Evolutionary conservation across 352 stramenopile species (phyloP).

Genomic region (Phytopythium montanum): DNA sequence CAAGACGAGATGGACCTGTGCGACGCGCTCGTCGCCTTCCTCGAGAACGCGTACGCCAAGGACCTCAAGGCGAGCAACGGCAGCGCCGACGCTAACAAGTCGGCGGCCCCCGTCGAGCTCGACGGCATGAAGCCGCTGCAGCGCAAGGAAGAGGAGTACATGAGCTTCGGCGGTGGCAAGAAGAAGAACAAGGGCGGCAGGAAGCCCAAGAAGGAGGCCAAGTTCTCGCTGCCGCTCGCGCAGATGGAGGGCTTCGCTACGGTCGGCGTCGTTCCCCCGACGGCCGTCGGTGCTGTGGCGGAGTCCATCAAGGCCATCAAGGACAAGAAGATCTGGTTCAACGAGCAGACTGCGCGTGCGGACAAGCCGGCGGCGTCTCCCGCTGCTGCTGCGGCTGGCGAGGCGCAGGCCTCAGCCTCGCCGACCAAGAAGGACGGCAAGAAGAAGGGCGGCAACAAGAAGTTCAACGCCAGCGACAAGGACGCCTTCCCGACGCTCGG

Average conservation of each 20-base stretch:
- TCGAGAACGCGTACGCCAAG: conserved; percentile 91
- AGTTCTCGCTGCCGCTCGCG: conserved; percentile 73
- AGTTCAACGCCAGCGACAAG: conserved; percentile 78
- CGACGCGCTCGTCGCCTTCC: conserved; percentile 91
- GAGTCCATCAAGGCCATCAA: conserved; percentile 92
- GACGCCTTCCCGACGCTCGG: conserved; percentile 81
- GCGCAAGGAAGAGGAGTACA: conserved; percentile 85
- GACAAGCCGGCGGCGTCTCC: conserved; percentile 26
- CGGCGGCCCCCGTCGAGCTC: conserved; percentile 63
- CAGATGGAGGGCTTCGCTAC: conserved; percentile 91
- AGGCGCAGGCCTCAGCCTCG: conserved; percentile 13
- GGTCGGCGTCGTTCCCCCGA: conserved; percentile 88
- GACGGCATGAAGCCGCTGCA: conserved; percentile 91
- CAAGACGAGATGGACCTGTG: conserved; percentile 96
- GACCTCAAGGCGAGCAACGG: conserved; percentile 58
- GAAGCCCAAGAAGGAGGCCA: conserved; percentile 77
- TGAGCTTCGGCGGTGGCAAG: conserved; percentile 65
- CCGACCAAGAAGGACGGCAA: conserved; percentile 55
- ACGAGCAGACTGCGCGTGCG: conserved; percentile 52
- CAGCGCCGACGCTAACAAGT: conserved; percentile 32
- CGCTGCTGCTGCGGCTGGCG: conserved; percentile 14
- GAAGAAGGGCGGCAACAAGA: conserved; percentile 69
- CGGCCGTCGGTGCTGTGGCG: conserved; percentile 74
- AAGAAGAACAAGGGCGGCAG: conserved; percentile 71
- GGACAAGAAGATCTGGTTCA: conserved; percentile 93